Evolutionary conservation across 352 stramenopile species (phyloP), one percentile per base, ranked within the genome.

Genomic region (Phytophthora quininea): DNA sequence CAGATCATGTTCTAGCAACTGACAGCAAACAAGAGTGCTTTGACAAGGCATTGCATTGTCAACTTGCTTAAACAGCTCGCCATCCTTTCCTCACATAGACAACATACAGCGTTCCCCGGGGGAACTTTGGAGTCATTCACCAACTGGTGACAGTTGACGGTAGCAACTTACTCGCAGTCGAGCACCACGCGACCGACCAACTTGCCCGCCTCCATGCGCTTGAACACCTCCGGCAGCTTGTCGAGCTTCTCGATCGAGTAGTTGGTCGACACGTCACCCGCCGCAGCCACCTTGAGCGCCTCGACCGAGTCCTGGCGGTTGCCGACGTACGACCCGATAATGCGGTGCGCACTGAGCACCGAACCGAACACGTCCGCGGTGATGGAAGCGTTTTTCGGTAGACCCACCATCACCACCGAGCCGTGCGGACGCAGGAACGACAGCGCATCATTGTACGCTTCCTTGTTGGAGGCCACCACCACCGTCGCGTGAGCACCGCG

Each of bases 351-450:
- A 45, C 71, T 69, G 14, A 71, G 38, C 35, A 84, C 71, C 43
- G 74, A 64, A 19, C 53, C 54, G 47, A 76, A 63, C 4, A 78
- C 60, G 7, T 48, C 63, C 0, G 64, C 69, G 27, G 59, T 59
- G 53, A 88, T 71, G 2, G 46, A 45, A 9, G 71, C 69, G 62
- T 89, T 62, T n/a, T 75, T 69, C 4, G 90, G 81, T 8, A 83
- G 62, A 19, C 89, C 88, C 2, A 97, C 77, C 19, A 92, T 62
- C 11, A 94, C 65, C 1, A 89, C 65, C 1, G 69, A 76, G 14
- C 90, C 91, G 45, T 87, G 74, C 3, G 79, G 69, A 61, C 81
- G 81, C 33, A 97, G 53, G 46, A 91, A 80, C 12, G 67, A 49
- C n/a, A 91, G 57, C 10, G 86, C 79, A 5, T 82, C 62, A 2